Evolutionary conservation across 2,329 filamentous ascomycete genomes (phyloP).

Genomic region (Rhytidhysteron rufulum): DNA sequence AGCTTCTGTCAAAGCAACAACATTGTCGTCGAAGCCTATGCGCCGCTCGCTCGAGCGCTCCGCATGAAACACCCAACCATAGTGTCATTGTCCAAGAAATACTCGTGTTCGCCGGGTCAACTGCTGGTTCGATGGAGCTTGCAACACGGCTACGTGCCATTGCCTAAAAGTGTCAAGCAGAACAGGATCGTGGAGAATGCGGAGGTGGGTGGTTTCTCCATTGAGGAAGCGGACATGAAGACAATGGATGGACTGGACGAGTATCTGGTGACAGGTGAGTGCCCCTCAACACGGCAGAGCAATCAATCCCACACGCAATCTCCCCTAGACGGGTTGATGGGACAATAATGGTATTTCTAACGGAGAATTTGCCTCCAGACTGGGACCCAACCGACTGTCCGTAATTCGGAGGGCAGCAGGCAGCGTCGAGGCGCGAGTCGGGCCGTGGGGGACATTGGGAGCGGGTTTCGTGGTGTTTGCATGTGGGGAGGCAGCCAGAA

Average conservation of each 20-base stretch:
- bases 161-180: slow-evolving; percentile 67
- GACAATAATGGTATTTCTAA: too few species aligned
- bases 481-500: background rate
- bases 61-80: slow-evolving; percentile 67
- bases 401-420: slow-evolving; percentile 12
- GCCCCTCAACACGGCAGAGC: background rate
- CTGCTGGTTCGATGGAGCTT: slow-evolving; percentile 74
- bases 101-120: slow-evolving; percentile 68
- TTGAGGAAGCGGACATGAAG: slow-evolving; percentile 61
- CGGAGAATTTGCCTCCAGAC: slow-evolving; percentile 29
- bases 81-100: slow-evolving; percentile 60
- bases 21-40: slow-evolving; percentile 75
- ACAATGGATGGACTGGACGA: slow-evolving; percentile 65
- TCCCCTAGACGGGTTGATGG: too few species aligned
- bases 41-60: slow-evolving; percentile 68
- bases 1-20: slow-evolving; percentile 61
- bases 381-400: slow-evolving; percentile 46
- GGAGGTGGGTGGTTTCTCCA: slow-evolving; percentile 57
- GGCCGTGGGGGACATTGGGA: slow-evolving; percentile 17
- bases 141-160: slow-evolving; percentile 67
- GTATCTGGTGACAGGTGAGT: slow-evolving; percentile 66
- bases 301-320: slow-evolving; percentile 1
- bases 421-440: slow-evolving; percentile 15
- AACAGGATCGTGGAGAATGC: slow-evolving; percentile 64
- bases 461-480: slow-evolving; percentile 2